Evolutionary conservation across 805 yeast genomes (phyloP), one percentile per base, ranked within the genome.

Genomic region (Pichia pseudocactophila): DNA sequence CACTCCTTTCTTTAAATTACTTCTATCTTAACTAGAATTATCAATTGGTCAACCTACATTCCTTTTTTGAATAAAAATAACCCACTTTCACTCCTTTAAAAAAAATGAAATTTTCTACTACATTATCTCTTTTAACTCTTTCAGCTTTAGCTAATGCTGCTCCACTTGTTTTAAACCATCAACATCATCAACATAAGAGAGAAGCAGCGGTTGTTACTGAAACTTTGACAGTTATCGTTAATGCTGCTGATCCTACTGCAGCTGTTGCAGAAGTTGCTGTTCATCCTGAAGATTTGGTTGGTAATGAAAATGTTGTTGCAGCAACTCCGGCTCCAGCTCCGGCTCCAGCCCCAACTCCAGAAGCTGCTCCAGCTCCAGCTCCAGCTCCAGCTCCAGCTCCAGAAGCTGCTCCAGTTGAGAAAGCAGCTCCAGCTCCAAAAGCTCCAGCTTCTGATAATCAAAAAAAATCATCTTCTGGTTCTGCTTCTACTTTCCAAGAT

Each of bases 401-500:
- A 1, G 34, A n/a, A 25, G 28, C 13, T 30, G 52, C 20, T 19
- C 56, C 12, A 27, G 52, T 11, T 9, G 25, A 16, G 25, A 20
- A 30, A 15, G 30, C 16, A 2, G 31, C 25, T n/a, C 54, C 13
- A 6, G 25, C 25, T 22, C 25, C 25, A 22, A 22, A 22, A 8
- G 25, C 25, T 6, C 25, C 25, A 22, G 25, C 25, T 22, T 22
- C 25, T 22, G 25, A 22, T 22, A 22, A 22, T 22, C 25, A 22
- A 8, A 5, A 22, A 22, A 22, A 22, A 22, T 49, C 67, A 20
- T 51, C 70, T 12, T 46, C 65, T 25, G 44, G 54, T 77, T 56
- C 68, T 79, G 52, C 49, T 65, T 26, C 76, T 56, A 27, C 68
- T 62, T 82, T 82, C 60, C 67, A 69, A 58, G 94, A 84, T 57